Evolutionary conservation across 495 filamentous ascomycete genomes (phyloP).

Genomic region (Clohesyomyces aquaticus): DNA sequence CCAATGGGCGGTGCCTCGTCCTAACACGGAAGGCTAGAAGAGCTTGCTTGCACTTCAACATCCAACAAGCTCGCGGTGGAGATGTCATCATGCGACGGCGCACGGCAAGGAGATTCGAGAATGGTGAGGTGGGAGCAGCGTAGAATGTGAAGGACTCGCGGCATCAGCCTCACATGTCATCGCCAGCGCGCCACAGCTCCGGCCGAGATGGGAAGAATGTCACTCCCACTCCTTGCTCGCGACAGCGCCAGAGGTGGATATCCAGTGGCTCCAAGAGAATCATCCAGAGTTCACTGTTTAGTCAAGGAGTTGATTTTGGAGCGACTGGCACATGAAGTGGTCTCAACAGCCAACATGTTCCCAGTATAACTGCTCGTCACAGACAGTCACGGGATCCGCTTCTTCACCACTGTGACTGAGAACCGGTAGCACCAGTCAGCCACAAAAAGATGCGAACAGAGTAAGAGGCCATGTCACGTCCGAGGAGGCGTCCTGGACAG

Average conservation of each 20-base stretch:
- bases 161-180: neutral
- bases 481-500: neutral
- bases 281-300: too few relatives aligned
- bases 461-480: neutral
- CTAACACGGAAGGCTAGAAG: neutral
- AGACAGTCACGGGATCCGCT: neutral
- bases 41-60: neutral
- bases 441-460: neutral
- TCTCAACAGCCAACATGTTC: too few relatives aligned
- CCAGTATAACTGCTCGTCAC: too few relatives aligned
- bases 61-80: neutral
- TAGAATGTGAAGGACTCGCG: neutral
- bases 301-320: too few relatives aligned
- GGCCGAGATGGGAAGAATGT: too few relatives aligned
- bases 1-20: constrained; percentile 13
- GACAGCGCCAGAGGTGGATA: too few relatives aligned
- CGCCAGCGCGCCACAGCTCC: neutral
- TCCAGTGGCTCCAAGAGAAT: too few relatives aligned
- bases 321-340: too few relatives aligned
- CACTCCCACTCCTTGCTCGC: too few relatives aligned
- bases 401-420: neutral
- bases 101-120: too few relatives aligned
- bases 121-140: neutral
- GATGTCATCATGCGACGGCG: neutral
- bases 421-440: neutral